Evolutionary conservation across 73 alveolate species (phyloP), one percentile per base, ranked within the genome.

Genomic region (Tetrahymena malaccensis): DNA sequence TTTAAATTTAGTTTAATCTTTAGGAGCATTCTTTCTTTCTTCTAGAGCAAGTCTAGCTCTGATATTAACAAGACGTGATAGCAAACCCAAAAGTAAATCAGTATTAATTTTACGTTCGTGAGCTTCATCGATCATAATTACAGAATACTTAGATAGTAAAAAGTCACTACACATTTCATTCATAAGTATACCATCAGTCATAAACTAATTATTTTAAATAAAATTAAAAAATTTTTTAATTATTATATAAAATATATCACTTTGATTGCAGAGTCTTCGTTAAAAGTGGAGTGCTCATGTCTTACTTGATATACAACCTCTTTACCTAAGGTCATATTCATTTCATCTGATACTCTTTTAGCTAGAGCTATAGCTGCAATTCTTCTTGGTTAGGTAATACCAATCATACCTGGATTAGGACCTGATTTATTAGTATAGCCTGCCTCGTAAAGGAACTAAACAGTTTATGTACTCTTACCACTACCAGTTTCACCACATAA

Each of bases 401-500:
- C 99, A 43, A 98, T 96, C 38, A 96, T 95, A 25, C 98, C 98
- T 27, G 96, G 96, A 85, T 96, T 97, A 70, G 35, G 89, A 8
- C 89, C 89, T n/a, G 17, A 3, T 70, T 70, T 70, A 70, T 70
- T 70, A 4, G 99, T 95, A 94, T 96, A 99, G 15, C 99, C 99
- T 43, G 95, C 94, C 93, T 98, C 99, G 94, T 97, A 97, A 43
- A 98, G 93, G 96, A 99, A 98, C 97, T 98, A 97, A 55, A 99
- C 99, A 56, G 99, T 96, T 97, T 99, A 98, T 0, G 99, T 99
- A 93, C 99, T 98, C 96, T 99, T 99, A 22, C 99, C 99, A 56
- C 99, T 98, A 0, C 99, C 99, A 0, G 99, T 99, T 94, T 98
- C 99, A 55, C 99, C 99, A 94, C 99, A 98, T 40, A 99, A 97